Percentiles rank a stretch among this genome's conserved stretches.
These are phyloP conservation scores for Saprolegnia diclina DNA, from an alignment of 352 stramenopile species.

Conservation along the genomic window DNA sequence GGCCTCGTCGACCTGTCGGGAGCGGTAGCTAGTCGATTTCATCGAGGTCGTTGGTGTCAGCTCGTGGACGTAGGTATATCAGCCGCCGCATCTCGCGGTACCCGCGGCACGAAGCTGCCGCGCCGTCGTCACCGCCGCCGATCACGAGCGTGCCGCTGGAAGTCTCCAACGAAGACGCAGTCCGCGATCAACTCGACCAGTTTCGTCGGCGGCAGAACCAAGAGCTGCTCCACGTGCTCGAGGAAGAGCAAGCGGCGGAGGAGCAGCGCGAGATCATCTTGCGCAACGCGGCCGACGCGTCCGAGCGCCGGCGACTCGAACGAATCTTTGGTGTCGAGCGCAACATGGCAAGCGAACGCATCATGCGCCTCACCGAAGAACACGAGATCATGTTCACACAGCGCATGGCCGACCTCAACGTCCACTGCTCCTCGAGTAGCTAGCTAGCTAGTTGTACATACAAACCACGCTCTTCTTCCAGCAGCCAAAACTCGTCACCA, in stretches of 20 bases:
- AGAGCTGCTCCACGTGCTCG: constrained; percentile 57
- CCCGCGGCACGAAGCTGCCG: neutral
- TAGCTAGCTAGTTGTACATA: too few species aligned
- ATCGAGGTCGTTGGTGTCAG: neutral
- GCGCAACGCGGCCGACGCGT: constrained; percentile 32
- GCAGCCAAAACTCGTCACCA: too few species aligned
- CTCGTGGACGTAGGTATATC: neutral
- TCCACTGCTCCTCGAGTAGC: neutral
- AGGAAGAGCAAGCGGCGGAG: constrained; percentile 76
- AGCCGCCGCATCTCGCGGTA: constrained; percentile 15
- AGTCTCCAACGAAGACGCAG: constrained; percentile 17
- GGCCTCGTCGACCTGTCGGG: neutral
- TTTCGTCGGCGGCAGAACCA: constrained; percentile 64
- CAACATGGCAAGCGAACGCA: constrained; percentile 65
- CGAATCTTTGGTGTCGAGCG: constrained; percentile 65
- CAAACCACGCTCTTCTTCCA: too few species aligned
- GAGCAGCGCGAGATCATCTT: constrained; percentile 70
- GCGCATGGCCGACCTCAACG: constrained; percentile 32
- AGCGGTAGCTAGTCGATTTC: too few species aligned
- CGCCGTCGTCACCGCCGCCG: too few species aligned
- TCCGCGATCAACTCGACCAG: constrained; percentile 40
- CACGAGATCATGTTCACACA: constrained; percentile 52
- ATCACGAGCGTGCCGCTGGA: too few species aligned
- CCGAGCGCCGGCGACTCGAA: constrained; percentile 54
- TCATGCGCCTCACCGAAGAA: constrained; percentile 66